A percentile compares a stretch with the other conserved stretches of the same genome.
Conservation (phyloP, 2,329 filamentous ascomycete genomes). For the Sclerotiophoma versabilis region DNA sequence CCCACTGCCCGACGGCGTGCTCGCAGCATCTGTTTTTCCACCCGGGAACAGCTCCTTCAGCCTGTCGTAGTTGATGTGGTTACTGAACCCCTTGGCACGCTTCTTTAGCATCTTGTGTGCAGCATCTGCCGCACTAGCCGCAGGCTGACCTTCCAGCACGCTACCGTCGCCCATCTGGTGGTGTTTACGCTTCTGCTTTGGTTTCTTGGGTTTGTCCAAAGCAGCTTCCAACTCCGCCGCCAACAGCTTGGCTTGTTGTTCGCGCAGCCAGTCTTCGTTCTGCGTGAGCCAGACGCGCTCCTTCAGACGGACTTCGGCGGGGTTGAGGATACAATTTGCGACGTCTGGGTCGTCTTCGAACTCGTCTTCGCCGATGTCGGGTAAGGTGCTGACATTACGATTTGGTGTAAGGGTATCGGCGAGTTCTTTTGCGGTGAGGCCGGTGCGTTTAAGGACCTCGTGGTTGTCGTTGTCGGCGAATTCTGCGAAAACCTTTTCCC, state of each 20-base stretch:
- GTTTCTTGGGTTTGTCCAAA: conserved; percentile 57
- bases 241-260: conserved; percentile 83
- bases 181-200: conserved; percentile 54
- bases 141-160: conserved; percentile 53
- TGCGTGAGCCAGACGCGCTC: conserved; percentile 93
- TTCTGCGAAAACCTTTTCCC: conserved; percentile 39
- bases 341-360: conserved; percentile 93
- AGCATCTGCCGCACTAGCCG: conserved; percentile 54
- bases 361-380: conserved; percentile 77
- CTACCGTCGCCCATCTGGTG: conserved; percentile 50
- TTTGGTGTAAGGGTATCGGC: conserved; percentile 35
- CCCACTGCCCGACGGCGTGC: conserved; percentile 29
- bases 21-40: conserved; percentile 18
- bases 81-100: conserved; percentile 52
- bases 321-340: conserved; percentile 74
- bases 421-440: conserved; percentile 39
- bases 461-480: conserved; percentile 41
- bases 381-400: conserved; percentile 38
- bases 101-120: conserved; percentile 56
- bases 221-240: conserved; percentile 70
- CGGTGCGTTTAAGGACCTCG: conserved; percentile 34
- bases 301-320: conserved; percentile 79
- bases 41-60: conserved; percentile 52
- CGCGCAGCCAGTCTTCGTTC: conserved; percentile 91
- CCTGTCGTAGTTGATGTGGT: conserved; percentile 56